Evolutionary conservation across 2,329 filamentous ascomycete genomes (phyloP).

Genomic region (Diaporthe helianthi): DNA sequence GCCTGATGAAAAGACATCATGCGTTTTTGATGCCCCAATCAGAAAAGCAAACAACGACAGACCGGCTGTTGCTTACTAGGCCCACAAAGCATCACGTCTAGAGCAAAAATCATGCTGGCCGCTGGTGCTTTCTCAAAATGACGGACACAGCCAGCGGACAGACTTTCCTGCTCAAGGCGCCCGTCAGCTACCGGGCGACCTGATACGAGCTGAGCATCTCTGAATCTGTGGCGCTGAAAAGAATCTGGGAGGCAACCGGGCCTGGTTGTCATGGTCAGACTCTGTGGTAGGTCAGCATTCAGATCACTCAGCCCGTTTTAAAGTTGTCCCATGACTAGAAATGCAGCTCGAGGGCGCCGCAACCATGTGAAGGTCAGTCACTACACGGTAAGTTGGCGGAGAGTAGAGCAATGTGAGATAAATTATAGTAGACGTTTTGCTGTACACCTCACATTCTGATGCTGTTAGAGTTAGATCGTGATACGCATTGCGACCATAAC

Average conservation of each 20-base stretch:
- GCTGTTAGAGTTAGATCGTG: not conserved
- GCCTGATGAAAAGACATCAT: not conserved
- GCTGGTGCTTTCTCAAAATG: not conserved
- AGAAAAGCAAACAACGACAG: not conserved
- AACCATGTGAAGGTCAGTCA: too few relatives aligned
- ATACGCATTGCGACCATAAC: too few relatives aligned
- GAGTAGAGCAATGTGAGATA: not conserved
- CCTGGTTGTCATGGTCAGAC: not conserved
- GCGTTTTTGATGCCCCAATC: not conserved
- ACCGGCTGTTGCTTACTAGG: constrained; percentile 1
- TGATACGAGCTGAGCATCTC: constrained; percentile 15
- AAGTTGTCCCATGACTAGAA: not conserved
- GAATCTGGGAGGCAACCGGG: not conserved
- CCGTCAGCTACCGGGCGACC: not conserved
- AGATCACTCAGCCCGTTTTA: not conserved
- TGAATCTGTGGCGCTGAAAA: not conserved
- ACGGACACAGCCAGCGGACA: constrained; percentile 17
- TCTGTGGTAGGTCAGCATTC: not conserved
- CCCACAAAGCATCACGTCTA: not conserved
- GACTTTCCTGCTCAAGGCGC: constrained; percentile 10
- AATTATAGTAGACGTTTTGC: not conserved
- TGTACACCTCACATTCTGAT: not conserved
- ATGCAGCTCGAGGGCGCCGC: not conserved
- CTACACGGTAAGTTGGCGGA: not conserved
- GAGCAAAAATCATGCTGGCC: not conserved